A percentile compares a stretch with the other conserved stretches of the same genome.
Evolutionary conservation across 805 yeast species (phyloP).

Genomic region (Wickerhamiella cacticola): DNA sequence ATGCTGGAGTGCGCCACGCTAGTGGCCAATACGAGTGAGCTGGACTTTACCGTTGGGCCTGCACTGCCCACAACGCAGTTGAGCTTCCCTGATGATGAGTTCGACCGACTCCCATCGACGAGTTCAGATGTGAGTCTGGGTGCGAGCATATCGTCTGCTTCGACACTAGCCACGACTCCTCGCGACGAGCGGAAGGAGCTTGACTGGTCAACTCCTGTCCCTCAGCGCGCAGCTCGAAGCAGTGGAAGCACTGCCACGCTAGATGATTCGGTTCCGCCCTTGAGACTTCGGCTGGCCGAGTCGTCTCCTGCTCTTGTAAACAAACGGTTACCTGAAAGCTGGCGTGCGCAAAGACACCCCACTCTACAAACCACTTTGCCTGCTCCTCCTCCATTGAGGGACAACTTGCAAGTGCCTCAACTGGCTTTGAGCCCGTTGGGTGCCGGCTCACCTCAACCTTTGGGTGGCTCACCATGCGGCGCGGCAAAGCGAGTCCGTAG

Average conservation of each 20-base stretch:
- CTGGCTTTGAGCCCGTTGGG: background rate
- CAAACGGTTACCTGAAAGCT: background rate
- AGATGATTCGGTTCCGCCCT: background rate
- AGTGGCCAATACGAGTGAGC: constrained; percentile 5
- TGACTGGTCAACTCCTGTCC: constrained; percentile 5
- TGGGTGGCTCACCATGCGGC: constrained; percentile 10
- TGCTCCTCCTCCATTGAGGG: background rate
- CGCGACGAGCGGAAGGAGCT: constrained; percentile 6
- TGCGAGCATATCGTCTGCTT: background rate
- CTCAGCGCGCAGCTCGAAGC: constrained; percentile 4
- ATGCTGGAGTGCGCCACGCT: constrained; percentile 12
- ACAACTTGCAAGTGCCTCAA: background rate
- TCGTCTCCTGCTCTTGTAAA: background rate
- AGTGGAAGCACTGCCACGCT: background rate
- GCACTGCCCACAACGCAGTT: constrained; percentile 9
- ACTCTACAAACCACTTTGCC: background rate
- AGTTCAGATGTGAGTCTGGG: too few species aligned
- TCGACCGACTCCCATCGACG: constrained; percentile 3
- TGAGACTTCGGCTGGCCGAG: constrained; percentile 3
- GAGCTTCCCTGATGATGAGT: constrained; percentile 8
- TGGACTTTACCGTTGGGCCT: constrained; percentile 8
- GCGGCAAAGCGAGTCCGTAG: constrained; percentile 37
- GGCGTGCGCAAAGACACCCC: background rate
- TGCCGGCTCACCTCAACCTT: constrained; percentile 1
- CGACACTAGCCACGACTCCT: constrained; percentile 3